Evolutionary conservation across 1,139 yeast genomes (phyloP).

Genomic region (Pichia norvegensis): DNA sequence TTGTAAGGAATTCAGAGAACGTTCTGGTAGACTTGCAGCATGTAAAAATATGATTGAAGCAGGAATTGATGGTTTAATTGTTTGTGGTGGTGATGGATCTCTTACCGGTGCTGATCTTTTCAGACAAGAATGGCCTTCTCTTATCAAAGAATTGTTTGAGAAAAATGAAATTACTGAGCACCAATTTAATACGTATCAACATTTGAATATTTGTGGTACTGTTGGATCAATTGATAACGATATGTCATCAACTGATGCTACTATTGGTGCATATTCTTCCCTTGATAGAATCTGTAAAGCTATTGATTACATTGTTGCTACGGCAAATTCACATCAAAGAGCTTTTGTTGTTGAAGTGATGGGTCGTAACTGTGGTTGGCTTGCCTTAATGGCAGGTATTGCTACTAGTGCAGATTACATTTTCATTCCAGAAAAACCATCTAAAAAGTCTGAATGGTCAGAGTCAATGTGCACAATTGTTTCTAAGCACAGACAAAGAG

Average conservation of each 20-base stretch:
- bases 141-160: conserved; percentile 51
- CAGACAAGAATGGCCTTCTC: conserved; percentile 72
- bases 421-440: conserved; percentile 74
- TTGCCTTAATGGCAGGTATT: conserved; percentile 75
- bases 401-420: conserved; percentile 78
- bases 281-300: conserved; percentile 70
- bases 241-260: conserved; percentile 76
- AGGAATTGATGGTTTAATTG: conserved; percentile 73
- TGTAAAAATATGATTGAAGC: conserved; percentile 61
- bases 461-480: conserved; percentile 60
- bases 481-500: conserved; percentile 57
- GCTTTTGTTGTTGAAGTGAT: conserved; percentile 84
- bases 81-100: conserved; percentile 84
- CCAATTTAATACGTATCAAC: conserved; percentile 45
- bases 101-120: conserved; percentile 77
- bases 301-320: conserved; percentile 76
- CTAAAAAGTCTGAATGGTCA: conserved; percentile 53
- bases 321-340: conserved; percentile 75
- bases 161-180: conserved; percentile 42
- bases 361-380: conserved; percentile 90
- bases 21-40: conserved; percentile 59
- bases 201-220: conserved; percentile 65
- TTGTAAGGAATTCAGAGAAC: conserved; percentile 58
- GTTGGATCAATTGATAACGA: conserved; percentile 83
- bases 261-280: conserved; percentile 76